phyloP scores from a whole-genome alignment of 495 filamentous ascomycete genomes.

The Penicillium macrosclerotiorum region DNA sequence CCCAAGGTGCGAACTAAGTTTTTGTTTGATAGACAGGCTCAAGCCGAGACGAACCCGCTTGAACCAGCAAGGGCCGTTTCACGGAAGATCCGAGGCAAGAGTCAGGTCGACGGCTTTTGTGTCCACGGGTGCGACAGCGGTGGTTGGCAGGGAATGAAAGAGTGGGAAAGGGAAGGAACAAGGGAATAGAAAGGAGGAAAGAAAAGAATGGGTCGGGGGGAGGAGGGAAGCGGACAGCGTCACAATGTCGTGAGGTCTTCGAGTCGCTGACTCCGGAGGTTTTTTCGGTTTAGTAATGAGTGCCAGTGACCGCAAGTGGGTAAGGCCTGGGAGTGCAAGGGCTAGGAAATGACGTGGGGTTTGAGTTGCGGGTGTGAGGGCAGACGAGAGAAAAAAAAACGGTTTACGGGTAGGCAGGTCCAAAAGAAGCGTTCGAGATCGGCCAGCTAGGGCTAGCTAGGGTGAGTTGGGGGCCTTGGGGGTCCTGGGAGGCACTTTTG shows the following conservation, averaged over 20 bases:
- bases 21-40: constrained; percentile 9
- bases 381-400: too few relatives aligned
- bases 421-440: too few relatives aligned
- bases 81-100: constrained; percentile 1
- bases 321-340: too few relatives aligned
- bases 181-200: constrained; percentile 5
- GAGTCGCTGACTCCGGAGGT: too few relatives aligned
- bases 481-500: too few relatives aligned
- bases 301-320: too few relatives aligned
- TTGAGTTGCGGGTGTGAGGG: too few relatives aligned
- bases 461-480: too few relatives aligned
- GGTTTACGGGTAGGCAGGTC: too few relatives aligned
- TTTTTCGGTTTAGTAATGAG: too few relatives aligned
- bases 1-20: constrained; percentile 6
- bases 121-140: constrained; percentile 1
- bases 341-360: too few relatives aligned
- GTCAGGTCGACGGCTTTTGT: not conserved
- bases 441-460: too few relatives aligned
- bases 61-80: constrained; percentile 1
- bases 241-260: constrained; percentile 30
- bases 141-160: constrained; percentile 8
- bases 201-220: constrained; percentile 16
- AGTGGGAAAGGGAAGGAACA: constrained; percentile 4
- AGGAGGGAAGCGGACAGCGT: constrained; percentile 12
- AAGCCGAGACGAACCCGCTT: constrained; percentile 6